Percentiles rank a stretch among this genome's conserved stretches.
phyloP scores from a whole-genome alignment of 352 stramenopile genomes.

The Phytophthora cactorum region DNA sequence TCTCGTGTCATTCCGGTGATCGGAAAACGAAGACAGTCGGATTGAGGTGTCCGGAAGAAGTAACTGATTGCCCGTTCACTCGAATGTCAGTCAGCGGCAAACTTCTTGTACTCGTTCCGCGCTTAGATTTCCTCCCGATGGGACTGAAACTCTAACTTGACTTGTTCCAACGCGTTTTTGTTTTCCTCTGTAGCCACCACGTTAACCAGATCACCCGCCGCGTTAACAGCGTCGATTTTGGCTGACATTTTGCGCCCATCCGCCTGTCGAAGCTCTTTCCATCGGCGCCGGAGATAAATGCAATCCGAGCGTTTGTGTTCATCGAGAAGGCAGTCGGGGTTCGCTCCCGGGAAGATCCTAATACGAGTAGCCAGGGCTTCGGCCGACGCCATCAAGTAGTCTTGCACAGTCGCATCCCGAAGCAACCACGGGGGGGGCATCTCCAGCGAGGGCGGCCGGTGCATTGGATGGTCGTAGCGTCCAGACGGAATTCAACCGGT shows the following conservation, averaged over 20 bases:
- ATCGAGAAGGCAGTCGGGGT: conserved; percentile 21
- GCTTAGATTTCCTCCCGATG: conserved; percentile 5
- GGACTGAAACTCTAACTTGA: neutral
- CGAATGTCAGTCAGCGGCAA: conserved; percentile 18
- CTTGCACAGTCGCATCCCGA: neutral
- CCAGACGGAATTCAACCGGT: conserved; percentile 3
- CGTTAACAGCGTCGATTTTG: conserved; percentile 9
- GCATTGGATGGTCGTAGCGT: conserved; percentile 1
- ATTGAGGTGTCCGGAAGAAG: conserved; percentile 20
- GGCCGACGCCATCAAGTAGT: neutral
- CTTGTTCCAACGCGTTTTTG: conserved; percentile 1
- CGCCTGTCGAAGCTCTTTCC: conserved; percentile 6
- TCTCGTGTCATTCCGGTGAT: conserved; percentile 4
- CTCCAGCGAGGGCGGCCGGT: neutral
- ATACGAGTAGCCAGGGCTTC: neutral
- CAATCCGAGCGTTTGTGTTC: conserved; percentile 23
- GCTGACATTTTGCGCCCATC: neutral
- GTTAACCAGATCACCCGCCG: conserved; percentile 12
- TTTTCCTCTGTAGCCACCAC: neutral
- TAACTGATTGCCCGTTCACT: conserved; percentile 15
- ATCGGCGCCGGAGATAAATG: conserved; percentile 17
- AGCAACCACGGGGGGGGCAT: conserved; percentile 14
- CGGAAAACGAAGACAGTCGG: conserved; percentile 8
- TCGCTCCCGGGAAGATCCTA: conserved; percentile 13
- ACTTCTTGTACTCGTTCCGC: conserved; percentile 17